Conservation (phyloP, 352 stramenopile genomes). For the Phytophthora pluvialis region DNA sequence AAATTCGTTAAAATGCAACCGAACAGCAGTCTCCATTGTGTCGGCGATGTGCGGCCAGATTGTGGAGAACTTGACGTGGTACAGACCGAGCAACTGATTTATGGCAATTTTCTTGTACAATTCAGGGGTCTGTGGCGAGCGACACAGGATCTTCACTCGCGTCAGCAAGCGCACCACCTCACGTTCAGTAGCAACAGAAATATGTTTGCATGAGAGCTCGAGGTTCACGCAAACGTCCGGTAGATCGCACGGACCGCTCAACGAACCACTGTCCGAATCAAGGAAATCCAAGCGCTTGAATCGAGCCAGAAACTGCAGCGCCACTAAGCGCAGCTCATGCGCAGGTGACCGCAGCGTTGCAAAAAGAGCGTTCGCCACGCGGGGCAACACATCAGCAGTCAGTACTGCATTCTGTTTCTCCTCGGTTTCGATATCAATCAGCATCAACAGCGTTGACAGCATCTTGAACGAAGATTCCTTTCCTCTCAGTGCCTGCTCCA, state of each 20-base stretch:
- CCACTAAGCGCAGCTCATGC: constrained; percentile 70
- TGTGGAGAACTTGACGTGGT: constrained; percentile 90
- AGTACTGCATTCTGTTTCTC: constrained; percentile 56
- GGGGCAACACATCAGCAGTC: constrained; percentile 39
- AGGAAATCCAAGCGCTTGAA: constrained; percentile 61
- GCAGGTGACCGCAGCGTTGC: constrained; percentile 71
- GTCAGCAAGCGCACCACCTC: constrained; percentile 84
- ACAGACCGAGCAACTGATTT: constrained; percentile 80
- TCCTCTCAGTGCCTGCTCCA: constrained; percentile 43
- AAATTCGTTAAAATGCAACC: constrained; percentile 64
- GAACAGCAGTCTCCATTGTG: constrained; percentile 62
- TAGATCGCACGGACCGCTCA: constrained; percentile 72
- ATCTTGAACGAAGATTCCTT: constrained; percentile 66
- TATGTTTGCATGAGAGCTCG: constrained; percentile 55
- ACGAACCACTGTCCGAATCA: constrained; percentile 48
- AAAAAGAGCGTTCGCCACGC: constrained; percentile 49
- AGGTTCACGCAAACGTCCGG: constrained; percentile 71
- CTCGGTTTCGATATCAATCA: constrained; percentile 65
- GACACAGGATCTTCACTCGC: constrained; percentile 78
- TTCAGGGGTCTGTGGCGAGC: constrained; percentile 71
- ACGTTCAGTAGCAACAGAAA: constrained; percentile 82
- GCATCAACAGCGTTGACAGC: constrained; percentile 64
- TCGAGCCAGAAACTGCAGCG: constrained; percentile 66
- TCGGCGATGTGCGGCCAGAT: constrained; percentile 86
- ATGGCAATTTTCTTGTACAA: constrained; percentile 83